Conservation (phyloP, 257 asterid species). For the Salvia splendens region DNA sequence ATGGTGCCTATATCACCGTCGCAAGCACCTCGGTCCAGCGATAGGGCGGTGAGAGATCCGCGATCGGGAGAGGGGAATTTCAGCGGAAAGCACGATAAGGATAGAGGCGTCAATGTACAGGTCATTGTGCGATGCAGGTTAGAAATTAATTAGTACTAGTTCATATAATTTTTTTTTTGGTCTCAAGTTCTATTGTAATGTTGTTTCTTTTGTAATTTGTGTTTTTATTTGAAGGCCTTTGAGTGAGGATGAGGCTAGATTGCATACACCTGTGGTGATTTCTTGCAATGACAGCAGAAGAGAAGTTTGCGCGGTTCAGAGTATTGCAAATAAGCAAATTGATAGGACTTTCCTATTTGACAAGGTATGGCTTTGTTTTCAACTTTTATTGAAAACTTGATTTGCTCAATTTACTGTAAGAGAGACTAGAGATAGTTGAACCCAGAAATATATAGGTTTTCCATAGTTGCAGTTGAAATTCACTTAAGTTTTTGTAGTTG, state of each 20-base stretch:
- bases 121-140: constrained; percentile 98
- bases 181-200: no score
- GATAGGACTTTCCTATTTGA: constrained; percentile 92
- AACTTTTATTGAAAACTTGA: no score
- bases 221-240: constrained; percentile 56
- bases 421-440: no score
- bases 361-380: constrained; percentile 50
- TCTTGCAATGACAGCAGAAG: constrained; percentile 85
- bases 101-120: constrained; percentile 94
- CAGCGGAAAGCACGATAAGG: constrained; percentile 78
- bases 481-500: neutral
- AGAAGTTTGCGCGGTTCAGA: constrained; percentile 92
- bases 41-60: constrained; percentile 74
- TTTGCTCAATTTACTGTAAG: no score
- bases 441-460: neutral
- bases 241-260: constrained; percentile 84
- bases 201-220: neutral
- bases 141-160: neutral
- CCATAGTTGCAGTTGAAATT: neutral
- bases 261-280: constrained; percentile 80
- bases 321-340: constrained; percentile 96
- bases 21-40: constrained; percentile 81
- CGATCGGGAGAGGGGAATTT: constrained; percentile 82
- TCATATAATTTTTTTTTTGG: neutral
- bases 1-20: constrained; percentile 67